These are phyloP conservation scores for Russula olivacea DNA, from an alignment of 768 basidiomycete genomes.

Conservation along the genomic window DNA sequence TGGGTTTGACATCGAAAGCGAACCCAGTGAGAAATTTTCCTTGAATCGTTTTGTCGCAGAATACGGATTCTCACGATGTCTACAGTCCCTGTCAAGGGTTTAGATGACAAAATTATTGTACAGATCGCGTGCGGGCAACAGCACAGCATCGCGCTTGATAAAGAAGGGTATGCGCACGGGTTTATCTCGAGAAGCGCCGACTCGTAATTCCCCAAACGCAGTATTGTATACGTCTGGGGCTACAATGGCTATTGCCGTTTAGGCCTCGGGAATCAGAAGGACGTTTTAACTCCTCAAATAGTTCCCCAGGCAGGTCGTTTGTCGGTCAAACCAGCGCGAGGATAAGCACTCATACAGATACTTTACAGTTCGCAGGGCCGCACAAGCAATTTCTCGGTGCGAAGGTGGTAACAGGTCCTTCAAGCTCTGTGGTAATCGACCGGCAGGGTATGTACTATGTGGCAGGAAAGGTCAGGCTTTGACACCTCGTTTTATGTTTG, in stretches of 20 bases:
- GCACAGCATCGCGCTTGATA: slow-evolving; percentile 77
- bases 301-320: slow-evolving; percentile 61
- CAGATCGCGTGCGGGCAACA: slow-evolving; percentile 84
- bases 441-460: slow-evolving; percentile 83
- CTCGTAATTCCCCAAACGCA: slow-evolving; percentile 29
- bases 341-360: neutral
- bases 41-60: neutral
- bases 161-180: slow-evolving; percentile 50
- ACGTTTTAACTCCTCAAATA: slow-evolving; percentile 69
- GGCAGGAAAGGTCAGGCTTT: slow-evolving; percentile 60
- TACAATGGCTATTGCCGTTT: slow-evolving; percentile 89
- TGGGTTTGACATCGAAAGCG: slow-evolving; percentile 68
- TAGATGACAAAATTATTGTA: slow-evolving; percentile 71
- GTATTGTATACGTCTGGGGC: slow-evolving; percentile 79
- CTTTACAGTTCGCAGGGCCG: slow-evolving; percentile 64
- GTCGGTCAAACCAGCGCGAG: neutral
- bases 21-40: slow-evolving; percentile 47
- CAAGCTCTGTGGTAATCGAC: slow-evolving; percentile 80
- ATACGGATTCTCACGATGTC: slow-evolving; percentile 23
- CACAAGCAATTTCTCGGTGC: slow-evolving; percentile 57
- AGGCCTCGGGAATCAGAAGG: slow-evolving; percentile 81
- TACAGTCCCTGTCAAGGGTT: slow-evolving; percentile 65
- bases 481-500: neutral
- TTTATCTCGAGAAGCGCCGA: neutral
- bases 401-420: slow-evolving; percentile 69